Percentiles rank a stretch among this genome's conserved stretches.
These are phyloP conservation scores for Colletotrichum euphorbiae DNA, from an alignment of 2,329 filamentous ascomycete genomes.

Conservation along the genomic window DNA sequence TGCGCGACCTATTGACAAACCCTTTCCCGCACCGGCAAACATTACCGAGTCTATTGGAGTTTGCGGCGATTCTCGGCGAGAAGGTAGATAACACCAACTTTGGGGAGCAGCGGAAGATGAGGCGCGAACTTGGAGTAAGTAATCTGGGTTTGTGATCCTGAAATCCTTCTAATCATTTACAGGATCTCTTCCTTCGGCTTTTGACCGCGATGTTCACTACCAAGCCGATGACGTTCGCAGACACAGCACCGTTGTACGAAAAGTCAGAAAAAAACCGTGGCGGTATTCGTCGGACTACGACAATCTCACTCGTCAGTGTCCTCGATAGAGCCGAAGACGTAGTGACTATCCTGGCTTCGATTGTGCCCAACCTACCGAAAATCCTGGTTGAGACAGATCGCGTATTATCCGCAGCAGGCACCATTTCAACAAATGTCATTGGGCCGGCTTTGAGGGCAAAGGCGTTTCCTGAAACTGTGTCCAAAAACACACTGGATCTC, in stretches of 20 bases:
- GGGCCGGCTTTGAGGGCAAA: conserved; percentile 86
- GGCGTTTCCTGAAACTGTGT: conserved; percentile 87
- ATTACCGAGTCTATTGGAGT: conserved; percentile 85
- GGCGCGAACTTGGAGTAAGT: conserved; percentile 86
- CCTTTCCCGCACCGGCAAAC: conserved; percentile 95
- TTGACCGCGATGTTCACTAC: conserved; percentile 96
- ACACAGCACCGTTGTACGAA: conserved; percentile 55
- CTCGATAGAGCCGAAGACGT: conserved; percentile 76
- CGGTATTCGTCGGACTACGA: conserved; percentile 52
- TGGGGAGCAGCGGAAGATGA: conserved; percentile 92
- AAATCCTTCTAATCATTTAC: conserved; percentile 45
- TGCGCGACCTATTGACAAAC: conserved; percentile 90
- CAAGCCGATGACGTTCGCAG: conserved; percentile 78
- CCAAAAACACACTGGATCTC: conserved; percentile 75
- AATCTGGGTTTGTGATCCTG: neutral
- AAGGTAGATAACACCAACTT: conserved; percentile 99
- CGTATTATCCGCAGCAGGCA: conserved; percentile 79
- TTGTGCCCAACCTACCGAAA: conserved; percentile 83
- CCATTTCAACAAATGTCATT: conserved; percentile 86
- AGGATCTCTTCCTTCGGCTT: conserved; percentile 90
- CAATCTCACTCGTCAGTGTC: conserved; percentile 47
- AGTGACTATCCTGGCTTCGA: conserved; percentile 80
- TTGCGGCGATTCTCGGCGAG: conserved; percentile 88
- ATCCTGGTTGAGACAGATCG: conserved; percentile 89
- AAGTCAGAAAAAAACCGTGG: conserved; percentile 53